A percentile compares a stretch with the other conserved stretches of the same genome.
phyloP scores from a whole-genome alignment of 2,329 filamentous ascomycete species.

The Xylaria polymorpha region DNA sequence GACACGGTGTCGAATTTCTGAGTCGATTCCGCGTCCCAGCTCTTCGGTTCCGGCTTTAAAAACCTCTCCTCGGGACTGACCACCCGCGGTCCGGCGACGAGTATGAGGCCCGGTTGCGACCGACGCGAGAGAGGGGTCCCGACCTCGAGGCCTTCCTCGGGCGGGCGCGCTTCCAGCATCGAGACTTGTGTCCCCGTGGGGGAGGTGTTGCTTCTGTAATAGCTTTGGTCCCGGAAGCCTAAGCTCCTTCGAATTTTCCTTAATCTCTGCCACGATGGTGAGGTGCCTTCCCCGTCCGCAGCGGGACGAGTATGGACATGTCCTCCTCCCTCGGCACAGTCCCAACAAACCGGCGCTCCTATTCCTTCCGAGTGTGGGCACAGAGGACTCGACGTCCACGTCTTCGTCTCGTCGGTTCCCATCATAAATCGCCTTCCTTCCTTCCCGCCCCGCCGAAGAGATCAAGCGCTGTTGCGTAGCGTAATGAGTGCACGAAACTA shows the following conservation, averaged over 20 bases:
- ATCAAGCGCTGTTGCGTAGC: background rate
- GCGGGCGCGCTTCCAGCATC: slow-evolving; percentile 40
- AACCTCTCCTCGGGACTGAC: slow-evolving; percentile 39
- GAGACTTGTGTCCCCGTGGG: slow-evolving; percentile 19
- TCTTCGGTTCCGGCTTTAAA: slow-evolving; percentile 11
- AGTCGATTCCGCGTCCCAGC: slow-evolving; percentile 14
- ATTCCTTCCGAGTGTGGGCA: slow-evolving; percentile 31
- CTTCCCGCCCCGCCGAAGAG: background rate
- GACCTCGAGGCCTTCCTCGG: slow-evolving; percentile 44
- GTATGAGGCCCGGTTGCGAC: slow-evolving; percentile 40
- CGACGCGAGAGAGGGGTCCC: slow-evolving; percentile 27
- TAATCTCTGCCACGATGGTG: slow-evolving; percentile 30
- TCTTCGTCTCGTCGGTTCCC: background rate
- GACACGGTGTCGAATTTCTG: background rate
- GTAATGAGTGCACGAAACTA: background rate
- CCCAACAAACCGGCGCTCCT: slow-evolving; percentile 35
- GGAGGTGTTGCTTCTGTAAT: slow-evolving; percentile 8
- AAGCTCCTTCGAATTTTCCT: slow-evolving; percentile 44
- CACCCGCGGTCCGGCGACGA: slow-evolving; percentile 38
- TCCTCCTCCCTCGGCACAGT: slow-evolving; percentile 38
- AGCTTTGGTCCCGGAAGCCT: slow-evolving; percentile 20
- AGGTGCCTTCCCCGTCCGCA: background rate
- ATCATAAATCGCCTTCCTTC: slow-evolving; percentile 13
- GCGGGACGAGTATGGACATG: slow-evolving; percentile 13
- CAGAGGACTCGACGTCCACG: slow-evolving; percentile 7